These are phyloP conservation scores for Apostasia ramifera DNA, from an alignment of 106 monocot species.

Conservation along the genomic window DNA sequence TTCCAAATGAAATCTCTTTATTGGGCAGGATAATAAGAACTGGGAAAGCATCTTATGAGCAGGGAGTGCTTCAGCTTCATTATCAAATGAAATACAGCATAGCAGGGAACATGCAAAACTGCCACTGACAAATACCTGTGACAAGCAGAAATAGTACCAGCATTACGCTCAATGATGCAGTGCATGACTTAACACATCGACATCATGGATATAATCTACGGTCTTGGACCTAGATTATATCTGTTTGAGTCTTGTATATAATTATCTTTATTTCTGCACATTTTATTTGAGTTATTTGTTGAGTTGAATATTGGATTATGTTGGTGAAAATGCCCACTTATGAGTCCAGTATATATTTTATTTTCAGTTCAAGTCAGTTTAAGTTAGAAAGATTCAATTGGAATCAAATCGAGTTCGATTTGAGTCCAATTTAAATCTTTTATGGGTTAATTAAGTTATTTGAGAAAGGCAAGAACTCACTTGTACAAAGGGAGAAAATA, in stretches of 20 bases:
- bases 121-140: slow-evolving; percentile 48
- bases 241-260: not conserved
- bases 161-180: not conserved
- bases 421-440: no score
- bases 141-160: not conserved
- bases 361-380: no score
- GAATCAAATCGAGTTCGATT: no score
- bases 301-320: no score
- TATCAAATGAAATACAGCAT: slow-evolving; percentile 40
- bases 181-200: no score
- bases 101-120: slow-evolving; percentile 54
- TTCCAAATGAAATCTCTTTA: not conserved
- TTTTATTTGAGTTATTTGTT: no score
- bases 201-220: not conserved
- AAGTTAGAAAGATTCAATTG: no score
- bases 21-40: slow-evolving; percentile 3
- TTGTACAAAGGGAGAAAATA: no score
- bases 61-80: slow-evolving; percentile 46
- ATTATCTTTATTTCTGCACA: no score
- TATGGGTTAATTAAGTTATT: no score
- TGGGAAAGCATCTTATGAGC: slow-evolving; percentile 42
- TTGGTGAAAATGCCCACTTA: not conserved
- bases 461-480: no score
- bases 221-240: not conserved
- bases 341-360: no score